A percentile compares a stretch with the other conserved stretches of the same genome.
phyloP scores from a whole-genome alignment of 768 basidiomycete genomes.

The Hygrophoropsis aurantiaca region DNA sequence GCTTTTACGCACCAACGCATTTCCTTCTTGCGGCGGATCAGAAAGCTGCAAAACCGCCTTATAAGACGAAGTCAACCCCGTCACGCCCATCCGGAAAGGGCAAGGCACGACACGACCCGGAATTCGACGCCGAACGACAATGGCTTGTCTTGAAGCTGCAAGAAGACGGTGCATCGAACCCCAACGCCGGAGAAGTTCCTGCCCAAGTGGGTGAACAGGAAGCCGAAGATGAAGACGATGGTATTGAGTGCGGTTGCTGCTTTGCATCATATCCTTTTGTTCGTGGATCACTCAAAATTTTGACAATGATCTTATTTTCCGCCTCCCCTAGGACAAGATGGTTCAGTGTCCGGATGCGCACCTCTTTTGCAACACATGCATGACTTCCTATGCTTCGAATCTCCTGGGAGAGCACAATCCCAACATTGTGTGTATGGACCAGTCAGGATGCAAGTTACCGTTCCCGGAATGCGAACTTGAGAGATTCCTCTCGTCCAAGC shows the following conservation, averaged over 20 bases:
- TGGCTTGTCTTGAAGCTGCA: constrained; percentile 46
- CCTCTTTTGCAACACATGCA: constrained; percentile 78
- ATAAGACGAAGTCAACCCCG: constrained; percentile 34
- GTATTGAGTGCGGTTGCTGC: constrained; percentile 89
- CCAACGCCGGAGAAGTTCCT: constrained; percentile 31
- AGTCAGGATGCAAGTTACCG: constrained; percentile 63
- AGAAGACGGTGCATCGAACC: constrained; percentile 22
- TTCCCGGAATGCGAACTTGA: constrained; percentile 71
- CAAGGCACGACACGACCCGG: constrained; percentile 39
- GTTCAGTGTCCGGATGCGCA: constrained; percentile 89
- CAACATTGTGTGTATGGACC: constrained; percentile 79
- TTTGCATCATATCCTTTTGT: constrained; percentile 74
- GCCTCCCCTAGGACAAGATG: constrained; percentile 63
- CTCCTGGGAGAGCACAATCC: constrained; percentile 64
- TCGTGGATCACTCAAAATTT: constrained; percentile 26
- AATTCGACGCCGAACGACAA: constrained; percentile 41
- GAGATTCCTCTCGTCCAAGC: constrained; percentile 65
- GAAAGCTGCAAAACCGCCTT: constrained; percentile 31
- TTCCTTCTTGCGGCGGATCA: constrained; percentile 44
- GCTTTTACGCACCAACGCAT: constrained; percentile 68
- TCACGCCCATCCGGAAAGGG: constrained; percentile 42
- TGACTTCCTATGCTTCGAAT: constrained; percentile 65
- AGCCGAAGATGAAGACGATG: constrained; percentile 49
- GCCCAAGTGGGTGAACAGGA: constrained; percentile 40
- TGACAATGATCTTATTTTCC: neutral